Evolutionary conservation across 352 stramenopile species (phyloP).

Genomic region (Thalassiosira sp.): DNA sequence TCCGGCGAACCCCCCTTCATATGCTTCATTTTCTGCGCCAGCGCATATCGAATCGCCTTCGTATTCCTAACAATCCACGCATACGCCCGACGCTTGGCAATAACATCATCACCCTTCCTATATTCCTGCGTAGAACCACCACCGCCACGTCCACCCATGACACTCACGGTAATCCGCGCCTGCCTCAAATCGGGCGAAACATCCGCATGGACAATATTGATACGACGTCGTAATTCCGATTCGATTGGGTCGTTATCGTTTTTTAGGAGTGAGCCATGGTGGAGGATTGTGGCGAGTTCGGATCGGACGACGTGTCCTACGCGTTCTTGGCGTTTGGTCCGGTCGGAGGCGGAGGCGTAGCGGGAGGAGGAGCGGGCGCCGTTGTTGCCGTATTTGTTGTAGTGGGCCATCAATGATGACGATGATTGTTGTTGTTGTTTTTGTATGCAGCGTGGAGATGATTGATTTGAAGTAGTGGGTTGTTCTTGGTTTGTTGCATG

Average conservation of each 20-base stretch:
- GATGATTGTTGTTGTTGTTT: not conserved
- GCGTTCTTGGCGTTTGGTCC: conserved; percentile 83
- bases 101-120: conserved; percentile 42
- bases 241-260: conserved; percentile 70
- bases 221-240: conserved; percentile 74
- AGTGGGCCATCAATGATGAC: conserved; percentile 39
- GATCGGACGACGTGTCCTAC: conserved; percentile 81
- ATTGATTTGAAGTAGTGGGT: not conserved
- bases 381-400: conserved; percentile 40
- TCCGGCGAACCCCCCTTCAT: conserved; percentile 82
- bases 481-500: not conserved
- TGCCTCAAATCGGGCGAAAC: conserved; percentile 84
- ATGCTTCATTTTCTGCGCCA: conserved; percentile 81
- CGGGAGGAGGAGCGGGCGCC: conserved; percentile 58
- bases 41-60: conserved; percentile 75
- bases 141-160: conserved; percentile 39
- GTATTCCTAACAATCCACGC: conserved; percentile 83
- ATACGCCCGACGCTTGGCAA: conserved; percentile 85
- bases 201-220: conserved; percentile 83
- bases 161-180: conserved; percentile 79
- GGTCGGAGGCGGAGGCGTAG: conserved; percentile 27
- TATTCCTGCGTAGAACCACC: not conserved
- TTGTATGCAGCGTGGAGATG: not conserved
- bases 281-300: conserved; percentile 80
- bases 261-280: conserved; percentile 69